Base-by-base conservation (phyloP, 139 green algal genomes). In the Dunaliella sp. region DNA sequence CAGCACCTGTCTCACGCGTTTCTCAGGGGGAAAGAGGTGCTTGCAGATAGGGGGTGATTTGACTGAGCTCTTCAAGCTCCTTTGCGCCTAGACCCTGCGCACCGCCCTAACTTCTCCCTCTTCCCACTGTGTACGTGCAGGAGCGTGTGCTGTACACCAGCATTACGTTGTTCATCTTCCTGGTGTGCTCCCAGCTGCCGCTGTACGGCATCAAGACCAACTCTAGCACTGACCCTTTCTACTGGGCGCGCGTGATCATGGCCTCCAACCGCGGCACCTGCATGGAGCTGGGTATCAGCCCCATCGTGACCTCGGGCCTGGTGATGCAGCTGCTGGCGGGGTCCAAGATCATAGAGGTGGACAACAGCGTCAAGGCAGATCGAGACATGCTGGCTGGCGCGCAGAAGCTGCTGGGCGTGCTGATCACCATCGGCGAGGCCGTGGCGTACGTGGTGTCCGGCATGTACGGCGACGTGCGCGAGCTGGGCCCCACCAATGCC, bases 341-440 rank as follows among this genome's bases (percentile, higher is more conserved):
- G 22, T 98, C 95, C 35, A 99, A 99, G 93, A 95, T 99, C 36
- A 98, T 99, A 36, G 98, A 99, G 36, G 94, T 99, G 0, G 97
- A 99, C 90, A 97, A 98, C 92, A 97, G 86, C 84, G 94, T 99
- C 25, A 99, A 99, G 91, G 92, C 95, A 21, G 98, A 99, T 85
- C 90, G 97, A 25, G 96, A 98, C 74, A 92, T 99, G 30, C 92
- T 99, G 88, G 95, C 98, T 85, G 96, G 95, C 34, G 96, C 97
- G 2, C 95, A 99, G 88, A 98, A 99, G 90, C 93, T 99, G n/a
- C 90, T 99, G 81, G 97, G 95, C 28, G 93, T 99, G n/a, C 86
- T 99, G 36, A 99, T 99, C 92, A 99, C 98, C 32, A 96, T 99
- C 72, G 98, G 98, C 76, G 96, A 99, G 91, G 98, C 98, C 58